Base-by-base conservation (phyloP, 139 green algal genomes). In the Chlorella sp. region DNA sequence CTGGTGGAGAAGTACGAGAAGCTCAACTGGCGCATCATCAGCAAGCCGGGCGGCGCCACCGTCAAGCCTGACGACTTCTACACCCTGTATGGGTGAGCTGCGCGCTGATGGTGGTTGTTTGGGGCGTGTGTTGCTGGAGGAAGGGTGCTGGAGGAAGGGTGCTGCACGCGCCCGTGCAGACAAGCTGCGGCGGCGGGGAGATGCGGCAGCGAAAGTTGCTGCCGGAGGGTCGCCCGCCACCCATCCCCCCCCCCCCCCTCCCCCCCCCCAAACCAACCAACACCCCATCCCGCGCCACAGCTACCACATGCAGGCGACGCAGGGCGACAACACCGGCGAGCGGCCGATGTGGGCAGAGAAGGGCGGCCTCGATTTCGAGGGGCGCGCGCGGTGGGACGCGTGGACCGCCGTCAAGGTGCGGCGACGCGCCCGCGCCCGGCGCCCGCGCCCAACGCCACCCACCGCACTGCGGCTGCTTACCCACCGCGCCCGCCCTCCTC, bases 281-380 rank as follows among this genome's bases (percentile, higher is more conserved):
- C n/a, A n/a, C n/a, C n/a, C n/a, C n/a, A n/a, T n/a, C n/a, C n/a
- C n/a, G n/a, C n/a, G n/a, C n/a, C n/a, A 56, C 80, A 83, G 67
- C 27, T 76, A 67, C 50, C 53, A 77, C 73, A 70, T 77, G 71
- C 88, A 96, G 82, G 94, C 88, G 0, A 85, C 64, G 0, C 67
- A 87, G 9, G 94, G 94, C 21, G 93, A 98, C 82, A 94, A 94
- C 79, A 81, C 43, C 8, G 67, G 48, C 2, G 94, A 98, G 82
- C 81, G 93, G 33, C 94, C 94, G 56, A 91, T 94, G 86, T 98
- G 94, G 94, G 93, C 94, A 6, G 92, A 97, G 71, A 94, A 91
- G 63, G 94, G 94, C 7, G 93, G 93, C 1, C 73, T 98, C n/a
- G 94, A 98, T 82, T 98, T 97, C 85, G 93, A 97, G 55, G 94